These are phyloP conservation scores for Trichosporon faecale DNA, from an alignment of 1,284 basidiomycete genomes.

Conservation along the genomic window DNA sequence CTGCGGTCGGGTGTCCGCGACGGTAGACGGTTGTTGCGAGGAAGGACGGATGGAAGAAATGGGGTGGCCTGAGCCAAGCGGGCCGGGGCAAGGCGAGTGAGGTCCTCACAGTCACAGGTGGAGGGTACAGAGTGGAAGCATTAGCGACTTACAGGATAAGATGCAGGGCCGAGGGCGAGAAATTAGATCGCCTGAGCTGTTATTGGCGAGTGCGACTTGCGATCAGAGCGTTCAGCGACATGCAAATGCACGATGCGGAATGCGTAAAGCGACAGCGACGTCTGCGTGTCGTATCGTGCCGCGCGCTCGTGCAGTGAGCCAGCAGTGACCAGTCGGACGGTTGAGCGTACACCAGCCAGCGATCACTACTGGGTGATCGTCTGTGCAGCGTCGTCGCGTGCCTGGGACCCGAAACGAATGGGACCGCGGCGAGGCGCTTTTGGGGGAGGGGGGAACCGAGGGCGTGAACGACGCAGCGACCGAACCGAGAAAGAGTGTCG, in stretches of 20 bases:
- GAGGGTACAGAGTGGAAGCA: not conserved
- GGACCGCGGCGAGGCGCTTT: not conserved
- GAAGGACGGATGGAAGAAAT: not conserved
- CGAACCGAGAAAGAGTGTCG: not conserved
- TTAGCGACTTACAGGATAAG: not conserved
- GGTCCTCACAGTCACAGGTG: conserved; percentile 5
- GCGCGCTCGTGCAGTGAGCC: not conserved
- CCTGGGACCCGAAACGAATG: not conserved
- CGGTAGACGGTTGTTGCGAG: not conserved
- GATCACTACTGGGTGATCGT: not conserved
- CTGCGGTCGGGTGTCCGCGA: not conserved
- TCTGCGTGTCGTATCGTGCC: not conserved
- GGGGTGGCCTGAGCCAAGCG: not conserved
- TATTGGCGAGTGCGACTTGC: not conserved
- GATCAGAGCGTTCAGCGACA: not conserved
- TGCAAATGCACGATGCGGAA: not conserved
- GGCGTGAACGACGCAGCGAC: not conserved
- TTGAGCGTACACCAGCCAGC: conserved; percentile 3
- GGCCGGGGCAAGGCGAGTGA: not conserved
- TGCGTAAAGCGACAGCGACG: not conserved
- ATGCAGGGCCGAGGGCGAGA: conserved; percentile 3
- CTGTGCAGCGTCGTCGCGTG: not conserved
- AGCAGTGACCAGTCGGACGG: not conserved
- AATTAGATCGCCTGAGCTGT: not conserved
- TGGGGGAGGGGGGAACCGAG: too few species aligned